Evolutionary conservation across 352 stramenopile species (phyloP), one percentile per base, ranked within the genome.

Genomic region (Globisporangium mamillatum): DNA sequence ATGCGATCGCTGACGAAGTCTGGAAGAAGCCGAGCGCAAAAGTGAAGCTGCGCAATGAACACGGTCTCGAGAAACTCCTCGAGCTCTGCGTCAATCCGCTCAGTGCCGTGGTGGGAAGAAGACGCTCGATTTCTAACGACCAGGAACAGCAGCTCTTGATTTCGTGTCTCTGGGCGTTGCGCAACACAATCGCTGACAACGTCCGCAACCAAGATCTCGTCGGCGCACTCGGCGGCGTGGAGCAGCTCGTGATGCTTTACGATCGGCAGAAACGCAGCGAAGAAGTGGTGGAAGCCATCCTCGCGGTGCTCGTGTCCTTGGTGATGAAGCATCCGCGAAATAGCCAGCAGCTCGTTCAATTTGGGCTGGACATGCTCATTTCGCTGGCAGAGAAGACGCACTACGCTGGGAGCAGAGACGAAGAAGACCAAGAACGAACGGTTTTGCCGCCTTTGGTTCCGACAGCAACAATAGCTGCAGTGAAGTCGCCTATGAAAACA

Each of bases 1-100:
- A 95, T 56, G 84, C 82, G 41, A 91, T 96, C 62, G 86, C 88
- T 3, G 80, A 96, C 63, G 78, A 92, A 64, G 86, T 92, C 9
- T 92, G 84, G 86, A 84, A 78, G 29, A 73, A 69, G 58, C 78
- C 82, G 16, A 88, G 75, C 20, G 75, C 80, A 59, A 85, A 92
- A 44, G 72, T 90, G 7, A 67, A 78, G 46, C 73, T 92, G 1
- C 79, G 79, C 44, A 92, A 91, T 61, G 81, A 89, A 52, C 80
- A 88, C 66, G 84, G 80, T 0, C 75, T 94, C 22, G 82, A 92
- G 38, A 79, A 75, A 63, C 73, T 94, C 27, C 64, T 89, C 22
- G 77, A 74, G 67, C 77, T 90, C 24, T 88, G 81, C 27, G 68
- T 80, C 18, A 46, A 46, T 10, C 70, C 73, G 0, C 60, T 62